These are phyloP conservation scores for Lobulomyces angularis DNA, from an alignment of 192 early-diverging fungal species.

Conservation along the genomic window DNA sequence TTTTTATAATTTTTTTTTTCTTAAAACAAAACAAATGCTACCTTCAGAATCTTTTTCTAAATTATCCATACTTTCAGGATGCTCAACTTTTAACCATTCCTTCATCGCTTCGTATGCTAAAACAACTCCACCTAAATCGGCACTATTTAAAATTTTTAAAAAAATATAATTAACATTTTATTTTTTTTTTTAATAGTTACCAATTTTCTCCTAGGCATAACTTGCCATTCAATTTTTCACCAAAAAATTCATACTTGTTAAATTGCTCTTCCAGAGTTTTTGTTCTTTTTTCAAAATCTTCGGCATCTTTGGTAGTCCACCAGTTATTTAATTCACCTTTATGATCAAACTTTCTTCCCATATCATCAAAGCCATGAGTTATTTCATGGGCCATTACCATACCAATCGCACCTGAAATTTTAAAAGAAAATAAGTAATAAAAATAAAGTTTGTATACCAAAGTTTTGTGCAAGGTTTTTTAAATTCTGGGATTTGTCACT, in stretches of 20 bases:
- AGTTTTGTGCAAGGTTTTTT: too few species aligned
- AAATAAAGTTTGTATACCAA: too few species aligned
- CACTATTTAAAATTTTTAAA: too few species aligned
- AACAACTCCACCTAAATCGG: constrained; percentile 21
- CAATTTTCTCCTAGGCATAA: constrained; percentile 18
- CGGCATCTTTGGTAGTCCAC: constrained; percentile 15
- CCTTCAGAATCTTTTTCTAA: too few species aligned
- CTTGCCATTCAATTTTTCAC: constrained; percentile 12
- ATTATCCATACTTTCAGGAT: too few species aligned
- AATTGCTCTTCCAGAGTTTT: constrained; percentile 8
- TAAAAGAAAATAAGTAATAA: too few species aligned
- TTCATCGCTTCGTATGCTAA: not conserved
- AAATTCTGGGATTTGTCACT: too few species aligned
- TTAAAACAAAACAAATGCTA: too few species aligned
- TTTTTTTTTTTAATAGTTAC: too few species aligned
- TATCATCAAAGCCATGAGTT: constrained; percentile 25
- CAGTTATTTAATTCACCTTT: constrained; percentile 17
- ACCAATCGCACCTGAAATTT: constrained; percentile 23
- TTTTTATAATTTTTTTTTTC: too few species aligned
- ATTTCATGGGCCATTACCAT: constrained; percentile 26
- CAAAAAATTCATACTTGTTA: not conserved
- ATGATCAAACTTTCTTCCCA: constrained; percentile 16
- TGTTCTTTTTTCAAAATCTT: constrained; percentile 9
- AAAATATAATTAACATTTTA: too few species aligned
- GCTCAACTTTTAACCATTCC: constrained; percentile 1